Conservation (phyloP, 164 flowering plant genomes). For the Magnolia officinalis region DNA sequence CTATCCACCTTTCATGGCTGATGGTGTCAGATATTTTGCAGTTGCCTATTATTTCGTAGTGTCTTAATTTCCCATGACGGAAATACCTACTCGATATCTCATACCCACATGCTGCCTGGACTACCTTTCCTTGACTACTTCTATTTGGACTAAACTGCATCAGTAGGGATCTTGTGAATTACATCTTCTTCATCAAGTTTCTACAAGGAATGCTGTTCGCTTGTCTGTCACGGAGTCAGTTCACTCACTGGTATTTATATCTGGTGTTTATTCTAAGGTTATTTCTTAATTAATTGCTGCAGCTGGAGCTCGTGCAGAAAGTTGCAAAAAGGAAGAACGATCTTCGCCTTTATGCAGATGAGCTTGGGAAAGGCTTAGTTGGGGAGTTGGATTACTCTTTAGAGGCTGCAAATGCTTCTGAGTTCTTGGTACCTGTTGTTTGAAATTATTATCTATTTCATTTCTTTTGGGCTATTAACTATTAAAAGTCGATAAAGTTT, state of each 20-base stretch:
- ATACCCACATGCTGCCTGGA: too few relatives aligned
- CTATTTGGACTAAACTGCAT: too few relatives aligned
- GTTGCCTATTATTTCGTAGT: not conserved
- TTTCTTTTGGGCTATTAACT: not conserved
- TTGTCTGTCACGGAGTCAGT: not conserved
- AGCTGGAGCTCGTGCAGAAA: conserved; percentile 77
- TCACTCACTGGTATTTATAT: not conserved
- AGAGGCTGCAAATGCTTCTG: conserved; percentile 85
- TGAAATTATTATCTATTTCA: not conserved
- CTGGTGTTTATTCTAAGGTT: not conserved
- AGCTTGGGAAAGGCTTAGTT: conserved; percentile 90
- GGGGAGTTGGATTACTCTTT: conserved; percentile 88
- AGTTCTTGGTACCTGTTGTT: conserved; percentile 55
- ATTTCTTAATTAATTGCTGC: conserved; percentile 17
- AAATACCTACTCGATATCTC: too few relatives aligned
- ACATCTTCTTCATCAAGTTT: not conserved
- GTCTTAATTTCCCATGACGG: too few relatives aligned
- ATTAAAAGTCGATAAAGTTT: not conserved
- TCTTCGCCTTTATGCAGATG: conserved; percentile 88
- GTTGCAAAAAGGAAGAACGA: conserved; percentile 81
- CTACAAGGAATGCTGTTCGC: not conserved
- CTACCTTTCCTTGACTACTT: too few relatives aligned
- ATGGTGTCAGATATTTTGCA: not conserved
- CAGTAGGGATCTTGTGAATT: too few relatives aligned
- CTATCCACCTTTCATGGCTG: not conserved